Conservation (phyloP, 2,329 filamentous ascomycete species). For the Coniella lustricola region DNA sequence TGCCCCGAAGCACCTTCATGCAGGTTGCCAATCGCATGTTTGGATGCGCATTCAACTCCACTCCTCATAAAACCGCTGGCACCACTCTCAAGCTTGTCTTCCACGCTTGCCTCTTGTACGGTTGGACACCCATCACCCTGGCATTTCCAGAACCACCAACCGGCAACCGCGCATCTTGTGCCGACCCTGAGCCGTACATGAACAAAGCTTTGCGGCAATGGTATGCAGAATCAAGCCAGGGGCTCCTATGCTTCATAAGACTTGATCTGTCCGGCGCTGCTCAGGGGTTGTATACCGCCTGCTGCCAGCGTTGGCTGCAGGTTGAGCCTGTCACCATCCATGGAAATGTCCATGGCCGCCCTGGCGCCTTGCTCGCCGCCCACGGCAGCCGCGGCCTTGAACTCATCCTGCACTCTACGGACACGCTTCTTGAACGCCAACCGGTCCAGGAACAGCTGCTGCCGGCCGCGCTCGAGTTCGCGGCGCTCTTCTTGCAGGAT, state of each 20-base stretch:
- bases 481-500: slow-evolving; percentile 86
- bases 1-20: no score
- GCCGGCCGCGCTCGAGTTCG: slow-evolving; percentile 83
- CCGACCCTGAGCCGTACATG: no score
- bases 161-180: no score
- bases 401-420: slow-evolving; percentile 68
- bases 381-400: slow-evolving; percentile 47
- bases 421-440: slow-evolving; percentile 85
- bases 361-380: slow-evolving; percentile 45
- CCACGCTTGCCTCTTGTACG: no score
- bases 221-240: neutral
- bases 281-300: slow-evolving; percentile 45
- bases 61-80: no score
- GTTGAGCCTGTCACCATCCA: slow-evolving; percentile 45
- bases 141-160: no score
- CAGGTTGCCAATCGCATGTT: no score
- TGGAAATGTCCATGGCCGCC: slow-evolving; percentile 38
- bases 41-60: no score
- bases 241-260: slow-evolving; percentile 44
- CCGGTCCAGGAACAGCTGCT: slow-evolving; percentile 89
- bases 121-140: no score
- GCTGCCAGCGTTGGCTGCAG: slow-evolving; percentile 41
- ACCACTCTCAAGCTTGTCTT: no score
- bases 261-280: slow-evolving; percentile 49
- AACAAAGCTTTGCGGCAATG: no score